Conservation (phyloP, 495 filamentous ascomycete species). For the Astrocystis sublimbata region DNA sequence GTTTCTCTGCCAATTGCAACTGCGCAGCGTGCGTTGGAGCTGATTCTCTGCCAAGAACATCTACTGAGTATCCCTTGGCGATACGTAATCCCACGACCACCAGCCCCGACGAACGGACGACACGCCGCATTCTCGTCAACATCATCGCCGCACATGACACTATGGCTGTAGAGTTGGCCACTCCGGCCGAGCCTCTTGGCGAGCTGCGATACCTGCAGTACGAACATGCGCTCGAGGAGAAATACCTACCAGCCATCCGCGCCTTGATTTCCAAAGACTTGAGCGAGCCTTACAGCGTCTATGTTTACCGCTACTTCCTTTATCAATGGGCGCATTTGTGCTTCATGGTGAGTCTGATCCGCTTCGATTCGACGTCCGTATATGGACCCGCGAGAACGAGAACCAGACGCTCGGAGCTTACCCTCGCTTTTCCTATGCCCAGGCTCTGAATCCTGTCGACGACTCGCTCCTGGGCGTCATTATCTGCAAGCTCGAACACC, state of each 20-base stretch:
- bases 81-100: neutral
- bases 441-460: constrained; percentile 66
- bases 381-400: neutral
- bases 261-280: constrained; percentile 94
- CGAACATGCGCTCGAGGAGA: constrained; percentile 70
- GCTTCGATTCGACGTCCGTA: neutral
- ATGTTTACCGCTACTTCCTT: constrained; percentile 97
- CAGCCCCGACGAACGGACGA: neutral
- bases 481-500: constrained; percentile 92
- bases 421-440: neutral
- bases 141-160: neutral
- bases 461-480: constrained; percentile 75
- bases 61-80: neutral
- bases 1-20: neutral
- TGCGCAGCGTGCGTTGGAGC: neutral
- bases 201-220: constrained; percentile 84
- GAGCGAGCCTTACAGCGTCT: constrained; percentile 98
- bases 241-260: constrained; percentile 84
- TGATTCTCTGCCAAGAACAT: constrained; percentile 1
- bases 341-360: constrained; percentile 65
- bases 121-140: neutral
- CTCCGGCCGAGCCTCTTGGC: constrained; percentile 38
- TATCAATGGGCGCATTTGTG: constrained; percentile 98
- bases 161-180: constrained; percentile 28
- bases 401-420: too few relatives aligned